phyloP scores from a whole-genome alignment of 2,329 filamentous ascomycete species.

The Capronia coronata region DNA sequence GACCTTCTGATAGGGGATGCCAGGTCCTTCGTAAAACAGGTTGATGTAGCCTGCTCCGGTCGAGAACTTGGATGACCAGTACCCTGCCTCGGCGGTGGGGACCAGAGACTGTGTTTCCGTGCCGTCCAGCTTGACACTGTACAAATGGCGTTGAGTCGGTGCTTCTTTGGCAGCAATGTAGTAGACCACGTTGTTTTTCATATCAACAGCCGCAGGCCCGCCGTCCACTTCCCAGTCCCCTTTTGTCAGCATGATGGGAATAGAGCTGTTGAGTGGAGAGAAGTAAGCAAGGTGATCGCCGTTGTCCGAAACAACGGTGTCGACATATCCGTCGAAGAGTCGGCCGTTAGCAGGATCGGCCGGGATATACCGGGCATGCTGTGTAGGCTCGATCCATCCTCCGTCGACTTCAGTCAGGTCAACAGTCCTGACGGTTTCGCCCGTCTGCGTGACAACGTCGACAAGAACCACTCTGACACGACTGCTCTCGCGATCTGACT shows the following conservation, averaged over 20 bases:
- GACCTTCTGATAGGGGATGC: slow-evolving; percentile 85
- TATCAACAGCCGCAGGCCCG: slow-evolving; percentile 75
- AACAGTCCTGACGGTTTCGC: slow-evolving; percentile 69
- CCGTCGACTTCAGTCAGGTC: slow-evolving; percentile 82
- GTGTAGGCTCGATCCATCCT: slow-evolving; percentile 93
- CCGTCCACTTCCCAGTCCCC: slow-evolving; percentile 88
- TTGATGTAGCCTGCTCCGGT: slow-evolving; percentile 72
- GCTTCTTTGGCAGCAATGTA: slow-evolving; percentile 82
- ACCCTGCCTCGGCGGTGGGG: slow-evolving; percentile 65
- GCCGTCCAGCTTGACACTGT: slow-evolving; percentile 79
- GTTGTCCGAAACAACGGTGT: slow-evolving; percentile 77
- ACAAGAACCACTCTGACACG: slow-evolving; percentile 80
- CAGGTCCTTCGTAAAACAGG: slow-evolving; percentile 76
- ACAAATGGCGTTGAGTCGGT: slow-evolving; percentile 84
- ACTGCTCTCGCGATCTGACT: slow-evolving; percentile 92
- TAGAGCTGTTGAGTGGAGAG: slow-evolving; percentile 71
- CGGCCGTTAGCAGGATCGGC: slow-evolving; percentile 71
- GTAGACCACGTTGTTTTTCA: slow-evolving; percentile 81
- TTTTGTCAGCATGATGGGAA: slow-evolving; percentile 79
- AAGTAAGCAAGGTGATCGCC: slow-evolving; percentile 94
- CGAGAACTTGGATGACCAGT: slow-evolving; percentile 80
- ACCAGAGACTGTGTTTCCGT: slow-evolving; percentile 66
- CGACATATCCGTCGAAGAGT: slow-evolving; percentile 80
- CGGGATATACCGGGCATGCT: slow-evolving; percentile 78
- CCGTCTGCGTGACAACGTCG: slow-evolving; percentile 65